Base-by-base conservation (phyloP, 2,329 filamentous ascomycete species). In the Phialemoniopsis sp. region DNA sequence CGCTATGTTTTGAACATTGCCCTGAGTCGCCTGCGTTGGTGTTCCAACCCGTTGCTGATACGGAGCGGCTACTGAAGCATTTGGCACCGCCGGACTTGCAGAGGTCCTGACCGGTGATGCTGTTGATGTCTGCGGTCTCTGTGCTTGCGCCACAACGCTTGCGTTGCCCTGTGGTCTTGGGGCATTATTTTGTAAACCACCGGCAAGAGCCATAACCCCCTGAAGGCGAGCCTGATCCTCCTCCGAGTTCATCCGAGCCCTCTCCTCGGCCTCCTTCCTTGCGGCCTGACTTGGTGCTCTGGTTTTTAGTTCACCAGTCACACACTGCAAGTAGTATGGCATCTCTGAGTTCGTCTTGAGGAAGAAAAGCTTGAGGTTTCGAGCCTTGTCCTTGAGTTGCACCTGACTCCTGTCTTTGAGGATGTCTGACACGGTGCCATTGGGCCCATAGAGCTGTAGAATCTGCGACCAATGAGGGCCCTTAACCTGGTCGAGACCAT, bases 401-500 rank as follows among this genome's bases (percentile, higher is more conserved):
- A 95, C 89, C 55, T 95, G 89, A 33, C 89, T 94, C 28, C 89
- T 78, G 56, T 95, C 89, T 50, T 90, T 91, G 15, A 95, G 72
- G 17, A 91, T 85, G 50, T 91, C 85, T 34, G 82, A 90, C 17
- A 91, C 78, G 0, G 83, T 85, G 5, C 89, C 89, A 32, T 84
- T 85, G 0, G 80, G 76, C 1, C 89, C 89, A 56, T 91, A 95
- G 32, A 95, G 75, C 2, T 83, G 83, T 12, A 95, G 69, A 34
- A 95, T 95, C 56, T 95, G 89, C 50, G 87, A 91, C 89, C 89
- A 95, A 54, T 95, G 89, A 14, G 89, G 89, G 0, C 89, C 89
- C 56, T 90, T 89, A 34, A 95, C 89, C 57, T 85, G 80, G 54
- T 94, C 89, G 4, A 95, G 76, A 1, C 89, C 89, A 36, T 85